Evolutionary conservation across 306 rosid species (phyloP).

Genomic region (Neltuma alba): DNA sequence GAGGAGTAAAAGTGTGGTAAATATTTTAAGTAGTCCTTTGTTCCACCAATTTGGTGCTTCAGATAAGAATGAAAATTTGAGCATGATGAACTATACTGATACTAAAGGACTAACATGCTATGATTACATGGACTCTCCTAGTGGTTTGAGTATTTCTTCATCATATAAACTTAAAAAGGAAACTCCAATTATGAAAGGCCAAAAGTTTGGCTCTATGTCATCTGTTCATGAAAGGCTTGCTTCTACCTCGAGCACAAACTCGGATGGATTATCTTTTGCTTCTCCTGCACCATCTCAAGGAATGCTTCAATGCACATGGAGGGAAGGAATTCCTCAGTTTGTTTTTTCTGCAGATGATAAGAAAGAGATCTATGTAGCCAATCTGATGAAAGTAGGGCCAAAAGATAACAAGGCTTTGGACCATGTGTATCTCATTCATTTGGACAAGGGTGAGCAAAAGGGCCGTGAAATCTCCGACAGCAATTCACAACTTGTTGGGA

Average conservation of each 20-base stretch:
- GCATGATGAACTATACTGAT: slow-evolving; percentile 51
- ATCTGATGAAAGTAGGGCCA: slow-evolving; percentile 53
- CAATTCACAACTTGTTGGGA: slow-evolving; percentile 50
- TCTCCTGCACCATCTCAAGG: slow-evolving; percentile 62
- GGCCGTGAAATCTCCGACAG: slow-evolving; percentile 36
- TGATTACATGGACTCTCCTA: slow-evolving; percentile 54
- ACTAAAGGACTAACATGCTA: slow-evolving; percentile 51
- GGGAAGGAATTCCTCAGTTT: slow-evolving; percentile 77
- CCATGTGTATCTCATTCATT: slow-evolving; percentile 67
- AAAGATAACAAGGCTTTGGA: slow-evolving; percentile 56
- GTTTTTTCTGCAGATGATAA: slow-evolving; percentile 79
- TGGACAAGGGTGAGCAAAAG: slow-evolving; percentile 61
- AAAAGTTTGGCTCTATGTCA: slow-evolving; percentile 42
- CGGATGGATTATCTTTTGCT: slow-evolving; percentile 56
- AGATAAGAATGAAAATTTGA: slow-evolving; percentile 49
- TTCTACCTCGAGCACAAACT: slow-evolving; percentile 65
- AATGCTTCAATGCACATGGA: slow-evolving; percentile 96
- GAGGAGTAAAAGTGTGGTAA: slow-evolving; percentile 87
- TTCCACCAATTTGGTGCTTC: slow-evolving; percentile 57
- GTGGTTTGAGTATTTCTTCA: slow-evolving; percentile 48
- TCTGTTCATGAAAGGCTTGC: slow-evolving; percentile 50
- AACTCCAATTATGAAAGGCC: slow-evolving; percentile 41
- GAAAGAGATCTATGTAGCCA: slow-evolving; percentile 72
- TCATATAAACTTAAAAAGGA: slow-evolving; percentile 46
- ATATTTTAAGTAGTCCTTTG: slow-evolving; percentile 73